Evolutionary conservation across 2,329 filamentous ascomycete species (phyloP).

Genomic region (Xylariaceae sp.): DNA sequence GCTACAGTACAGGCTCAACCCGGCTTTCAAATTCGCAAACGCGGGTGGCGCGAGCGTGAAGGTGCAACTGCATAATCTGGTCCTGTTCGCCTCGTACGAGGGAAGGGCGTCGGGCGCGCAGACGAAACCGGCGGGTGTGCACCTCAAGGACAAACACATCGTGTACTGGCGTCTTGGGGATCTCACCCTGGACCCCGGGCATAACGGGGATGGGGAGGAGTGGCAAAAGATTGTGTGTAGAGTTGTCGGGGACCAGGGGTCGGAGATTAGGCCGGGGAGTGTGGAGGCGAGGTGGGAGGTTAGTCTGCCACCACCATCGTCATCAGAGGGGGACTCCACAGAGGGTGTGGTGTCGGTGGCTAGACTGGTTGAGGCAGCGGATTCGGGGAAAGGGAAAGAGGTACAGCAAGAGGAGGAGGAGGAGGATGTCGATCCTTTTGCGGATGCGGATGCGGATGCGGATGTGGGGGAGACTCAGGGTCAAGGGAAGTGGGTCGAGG

Average conservation of each 20-base stretch:
- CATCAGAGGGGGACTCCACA: too few species aligned
- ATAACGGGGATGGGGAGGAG: too few species aligned
- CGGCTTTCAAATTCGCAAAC: slow-evolving; percentile 45
- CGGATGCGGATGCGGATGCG: slow-evolving; percentile 48
- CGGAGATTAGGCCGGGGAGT: slow-evolving; percentile 65
- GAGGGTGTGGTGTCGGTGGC: slow-evolving; percentile 50
- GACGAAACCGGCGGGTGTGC: slow-evolving; percentile 74
- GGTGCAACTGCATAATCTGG: slow-evolving; percentile 66
- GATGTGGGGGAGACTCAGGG: too few species aligned
- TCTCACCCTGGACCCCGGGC: slow-evolving; percentile 57
- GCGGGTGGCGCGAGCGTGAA: slow-evolving; percentile 36
- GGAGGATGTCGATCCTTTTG: slow-evolving; percentile 61
- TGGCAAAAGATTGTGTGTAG: slow-evolving; percentile 77
- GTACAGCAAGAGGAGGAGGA: slow-evolving; percentile 35
- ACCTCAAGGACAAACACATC: slow-evolving; percentile 68
- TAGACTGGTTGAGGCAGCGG: slow-evolving; percentile 45
- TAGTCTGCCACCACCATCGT: slow-evolving; percentile 27
- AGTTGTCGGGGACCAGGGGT: slow-evolving; percentile 65
- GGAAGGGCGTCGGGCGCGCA: slow-evolving; percentile 63
- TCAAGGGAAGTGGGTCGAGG: slow-evolving; percentile 56
- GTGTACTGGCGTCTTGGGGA: slow-evolving; percentile 80
- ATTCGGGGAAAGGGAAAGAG: slow-evolving; percentile 49
- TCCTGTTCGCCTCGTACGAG: slow-evolving; percentile 67
- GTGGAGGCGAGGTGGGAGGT: slow-evolving; percentile 81
- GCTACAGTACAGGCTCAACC: slow-evolving; percentile 79